phyloP scores from a whole-genome alignment of 768 basidiomycete genomes.

The Boletus sp. region DNA sequence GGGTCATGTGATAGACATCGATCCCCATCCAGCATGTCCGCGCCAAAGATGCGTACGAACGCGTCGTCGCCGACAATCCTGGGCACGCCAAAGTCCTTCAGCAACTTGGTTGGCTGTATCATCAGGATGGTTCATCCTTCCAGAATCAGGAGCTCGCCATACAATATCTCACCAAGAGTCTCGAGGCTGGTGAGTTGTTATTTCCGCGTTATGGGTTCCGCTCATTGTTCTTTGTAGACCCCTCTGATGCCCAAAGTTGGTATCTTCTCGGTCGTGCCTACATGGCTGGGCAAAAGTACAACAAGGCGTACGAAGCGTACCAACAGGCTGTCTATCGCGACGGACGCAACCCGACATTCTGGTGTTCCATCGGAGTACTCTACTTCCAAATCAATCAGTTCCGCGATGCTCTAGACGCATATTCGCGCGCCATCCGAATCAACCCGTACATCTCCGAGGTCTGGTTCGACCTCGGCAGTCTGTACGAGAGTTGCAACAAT shows the following conservation, averaged over 20 bases:
- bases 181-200: constrained; percentile 78
- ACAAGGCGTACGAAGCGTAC: constrained; percentile 99
- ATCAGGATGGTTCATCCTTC: constrained; percentile 92
- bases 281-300: constrained; percentile 98
- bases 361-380: constrained; percentile 98
- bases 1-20: constrained; percentile 11
- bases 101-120: constrained; percentile 97
- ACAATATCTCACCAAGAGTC: constrained; percentile 87
- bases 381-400: constrained; percentile 99
- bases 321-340: constrained; percentile 99
- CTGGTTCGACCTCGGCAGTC: constrained; percentile 89
- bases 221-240: constrained; percentile 51
- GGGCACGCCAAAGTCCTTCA: constrained; percentile 96
- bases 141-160: constrained; percentile 96
- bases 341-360: constrained; percentile 98
- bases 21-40: constrained; percentile 61
- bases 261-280: constrained; percentile 97
- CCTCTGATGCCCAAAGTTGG: constrained; percentile 97
- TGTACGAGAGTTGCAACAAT: constrained; percentile 99
- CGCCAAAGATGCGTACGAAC: constrained; percentile 95
- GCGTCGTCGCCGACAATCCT: constrained; percentile 90
- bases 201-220: neutral
- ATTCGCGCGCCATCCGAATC: constrained; percentile 97
- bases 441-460: constrained; percentile 91
- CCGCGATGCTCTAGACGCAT: constrained; percentile 97